These are phyloP conservation scores for Gloeophyllum trabeum DNA, from an alignment of 768 basidiomycete species.

Conservation along the genomic window DNA sequence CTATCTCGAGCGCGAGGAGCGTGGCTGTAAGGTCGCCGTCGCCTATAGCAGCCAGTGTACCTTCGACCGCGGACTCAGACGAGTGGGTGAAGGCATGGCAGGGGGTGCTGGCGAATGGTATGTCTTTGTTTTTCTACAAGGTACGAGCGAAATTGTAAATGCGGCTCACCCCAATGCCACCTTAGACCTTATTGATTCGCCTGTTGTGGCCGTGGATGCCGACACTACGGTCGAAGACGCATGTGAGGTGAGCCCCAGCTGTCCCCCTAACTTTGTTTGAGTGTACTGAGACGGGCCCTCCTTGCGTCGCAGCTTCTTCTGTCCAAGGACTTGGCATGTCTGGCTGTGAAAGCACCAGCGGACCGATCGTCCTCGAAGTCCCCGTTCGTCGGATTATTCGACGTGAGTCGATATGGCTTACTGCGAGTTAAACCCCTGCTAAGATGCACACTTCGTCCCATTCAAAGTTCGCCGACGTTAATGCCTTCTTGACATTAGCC, in stretches of 20 bases:
- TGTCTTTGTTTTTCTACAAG: constrained; percentile 6
- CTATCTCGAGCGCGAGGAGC: not conserved
- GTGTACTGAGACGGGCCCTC: not conserved
- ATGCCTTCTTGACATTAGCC: constrained; percentile 78
- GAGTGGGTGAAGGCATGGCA: constrained; percentile 54
- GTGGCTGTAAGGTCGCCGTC: not conserved
- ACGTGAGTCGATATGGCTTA: no score
- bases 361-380: constrained; percentile 12
- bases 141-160: not conserved
- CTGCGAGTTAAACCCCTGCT: no score
- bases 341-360: constrained; percentile 39
- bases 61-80: constrained; percentile 24
- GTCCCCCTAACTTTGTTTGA: not conserved
- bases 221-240: constrained; percentile 74
- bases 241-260: constrained; percentile 46
- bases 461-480: constrained; percentile 78
- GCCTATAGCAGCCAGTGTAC: not conserved
- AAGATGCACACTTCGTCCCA: no score
- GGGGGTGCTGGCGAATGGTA: constrained; percentile 45
- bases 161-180: no score
- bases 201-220: constrained; percentile 54
- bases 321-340: constrained; percentile 49
- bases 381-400: no score
- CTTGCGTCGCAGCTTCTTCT: constrained; percentile 45
- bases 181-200: constrained; percentile 60